Percentiles rank a stretch among this genome's conserved stretches.
Conservation (phyloP, 306 rosid genomes). For the Sindora glabra region DNA sequence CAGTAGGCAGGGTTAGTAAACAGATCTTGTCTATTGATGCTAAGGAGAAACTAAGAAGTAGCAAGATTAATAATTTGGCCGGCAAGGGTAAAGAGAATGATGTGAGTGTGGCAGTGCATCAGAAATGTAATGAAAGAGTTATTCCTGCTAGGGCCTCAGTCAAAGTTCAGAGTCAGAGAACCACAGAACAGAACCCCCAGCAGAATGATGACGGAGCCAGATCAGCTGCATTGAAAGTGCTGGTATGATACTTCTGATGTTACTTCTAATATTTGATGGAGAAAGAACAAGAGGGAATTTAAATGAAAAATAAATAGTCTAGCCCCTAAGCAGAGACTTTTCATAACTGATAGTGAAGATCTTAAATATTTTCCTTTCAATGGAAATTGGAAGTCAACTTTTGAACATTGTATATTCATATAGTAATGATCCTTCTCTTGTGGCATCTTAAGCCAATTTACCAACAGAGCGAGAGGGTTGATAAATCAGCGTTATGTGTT, state of each 20-base stretch:
- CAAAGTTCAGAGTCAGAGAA: conserved; percentile 26
- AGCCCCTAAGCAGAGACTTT: not conserved
- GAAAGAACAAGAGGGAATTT: not conserved
- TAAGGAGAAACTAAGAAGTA: conserved; percentile 30
- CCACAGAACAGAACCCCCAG: conserved; percentile 1
- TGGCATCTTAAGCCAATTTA: not conserved
- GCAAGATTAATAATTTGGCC: conserved; percentile 11
- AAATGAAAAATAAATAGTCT: not conserved
- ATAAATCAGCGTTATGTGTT: no score
- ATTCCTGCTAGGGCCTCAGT: conserved; percentile 13
- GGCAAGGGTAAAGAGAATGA: conserved; percentile 46
- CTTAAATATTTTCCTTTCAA: not conserved
- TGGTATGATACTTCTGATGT: conserved; percentile 1
- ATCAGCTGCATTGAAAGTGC: conserved; percentile 17
- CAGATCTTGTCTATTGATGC: conserved; percentile 4
- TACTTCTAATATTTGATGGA: not conserved
- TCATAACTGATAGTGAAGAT: not conserved
- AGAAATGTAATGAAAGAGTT: conserved; percentile 37
- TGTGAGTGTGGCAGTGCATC: conserved; percentile 14
- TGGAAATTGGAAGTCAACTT: not conserved
- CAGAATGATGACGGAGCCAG: conserved; percentile 24
- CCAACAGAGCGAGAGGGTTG: no score
- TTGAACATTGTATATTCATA: no score
- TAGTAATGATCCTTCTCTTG: not conserved
- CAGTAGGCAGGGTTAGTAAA: conserved; percentile 24